phyloP scores from a whole-genome alignment of 1,139 yeast genomes.

The Hyphopichia khmerensis region DNA sequence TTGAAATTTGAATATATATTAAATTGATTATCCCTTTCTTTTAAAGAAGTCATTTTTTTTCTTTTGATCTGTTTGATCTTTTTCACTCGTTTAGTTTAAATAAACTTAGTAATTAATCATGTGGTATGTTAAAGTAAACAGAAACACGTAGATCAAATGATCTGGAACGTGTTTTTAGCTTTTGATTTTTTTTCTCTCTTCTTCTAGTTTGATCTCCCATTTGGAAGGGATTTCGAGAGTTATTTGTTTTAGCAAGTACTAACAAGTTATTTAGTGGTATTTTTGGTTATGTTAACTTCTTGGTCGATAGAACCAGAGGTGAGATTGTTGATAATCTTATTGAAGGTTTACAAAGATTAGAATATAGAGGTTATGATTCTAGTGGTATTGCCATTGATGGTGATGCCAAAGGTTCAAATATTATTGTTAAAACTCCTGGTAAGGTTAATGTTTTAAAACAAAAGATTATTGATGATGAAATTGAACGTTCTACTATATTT shows the following conservation, averaged over 20 bases:
- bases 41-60: no score
- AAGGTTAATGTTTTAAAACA: slow-evolving; percentile 82
- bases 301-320: slow-evolving; percentile 89
- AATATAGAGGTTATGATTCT: slow-evolving; percentile 97
- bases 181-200: no score
- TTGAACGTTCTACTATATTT: slow-evolving; percentile 62
- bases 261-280: slow-evolving; percentile 86
- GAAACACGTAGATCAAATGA: no score
- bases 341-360: slow-evolving; percentile 90
- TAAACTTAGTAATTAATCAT: not conserved
- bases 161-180: no score
- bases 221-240: no score
- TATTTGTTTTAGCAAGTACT: no score
- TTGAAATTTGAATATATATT: no score
- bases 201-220: no score
- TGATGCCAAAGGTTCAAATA: slow-evolving; percentile 49
- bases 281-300: slow-evolving; percentile 95
- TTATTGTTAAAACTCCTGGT: slow-evolving; percentile 83
- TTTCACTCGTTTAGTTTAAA: no score
- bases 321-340: slow-evolving; percentile 86
- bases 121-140: no score
- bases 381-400: slow-evolving; percentile 97
- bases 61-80: no score
- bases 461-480: slow-evolving; percentile 56
- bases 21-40: no score